phyloP scores from a whole-genome alignment of 164 flowering plant genomes.

The Cinnamomum chago region DNA sequence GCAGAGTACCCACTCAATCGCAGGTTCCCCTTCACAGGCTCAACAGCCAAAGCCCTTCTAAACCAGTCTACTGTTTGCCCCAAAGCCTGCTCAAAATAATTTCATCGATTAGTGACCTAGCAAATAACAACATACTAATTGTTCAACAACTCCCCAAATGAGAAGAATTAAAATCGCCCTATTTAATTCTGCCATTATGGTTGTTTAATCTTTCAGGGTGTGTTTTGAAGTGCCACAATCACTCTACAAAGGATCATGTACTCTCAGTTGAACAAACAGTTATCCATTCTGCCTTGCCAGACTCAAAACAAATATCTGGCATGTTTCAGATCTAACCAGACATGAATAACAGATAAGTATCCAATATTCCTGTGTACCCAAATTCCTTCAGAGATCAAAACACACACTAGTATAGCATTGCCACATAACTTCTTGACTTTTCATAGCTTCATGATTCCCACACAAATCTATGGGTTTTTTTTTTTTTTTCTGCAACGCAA shows the following conservation, averaged over 20 bases:
- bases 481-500: too few relatives aligned
- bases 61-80: constrained; percentile 98
- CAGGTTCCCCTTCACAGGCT: constrained; percentile 92
- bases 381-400: not conserved
- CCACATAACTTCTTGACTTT: not conserved
- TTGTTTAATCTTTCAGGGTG: not conserved
- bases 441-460: not conserved
- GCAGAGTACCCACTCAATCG: constrained; percentile 98
- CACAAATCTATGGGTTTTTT: too few relatives aligned
- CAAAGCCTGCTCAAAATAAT: constrained; percentile 55
- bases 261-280: not conserved
- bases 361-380: not conserved
- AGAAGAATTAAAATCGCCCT: not conserved
- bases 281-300: not conserved
- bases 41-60: constrained; percentile 85
- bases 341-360: not conserved
- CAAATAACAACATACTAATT: not conserved
- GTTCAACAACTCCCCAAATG: not conserved
- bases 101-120: not conserved
- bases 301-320: not conserved
- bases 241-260: not conserved
- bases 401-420: not conserved
- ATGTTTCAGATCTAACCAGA: not conserved
- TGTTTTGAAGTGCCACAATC: not conserved
- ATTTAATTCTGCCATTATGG: not conserved